Evolutionary conservation across 768 basidiomycete species (phyloP).

Genomic region (Suillus ampliporus): DNA sequence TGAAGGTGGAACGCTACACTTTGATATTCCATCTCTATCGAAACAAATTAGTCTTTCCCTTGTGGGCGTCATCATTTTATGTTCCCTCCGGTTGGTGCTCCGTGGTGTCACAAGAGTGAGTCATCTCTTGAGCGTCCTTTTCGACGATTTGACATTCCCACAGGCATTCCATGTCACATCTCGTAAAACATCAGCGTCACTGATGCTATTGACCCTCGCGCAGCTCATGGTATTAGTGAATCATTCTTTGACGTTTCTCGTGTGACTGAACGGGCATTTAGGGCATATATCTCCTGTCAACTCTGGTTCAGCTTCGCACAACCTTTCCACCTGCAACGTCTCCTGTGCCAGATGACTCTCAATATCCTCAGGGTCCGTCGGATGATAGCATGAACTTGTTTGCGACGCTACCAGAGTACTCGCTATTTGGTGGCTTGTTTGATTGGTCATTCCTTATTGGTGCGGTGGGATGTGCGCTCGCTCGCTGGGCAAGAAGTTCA

Average conservation of each 20-base stretch:
- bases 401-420: conserved; percentile 72
- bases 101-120: conserved; percentile 66
- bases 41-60: conserved; percentile 68
- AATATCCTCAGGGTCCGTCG: conserved; percentile 11
- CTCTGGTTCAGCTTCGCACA: conserved; percentile 80
- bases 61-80: conserved; percentile 78
- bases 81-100: conserved; percentile 73
- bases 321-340: conserved; percentile 69
- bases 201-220: conserved; percentile 78
- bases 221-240: conserved; percentile 72
- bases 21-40: conserved; percentile 48
- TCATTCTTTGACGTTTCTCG: conserved; percentile 7
- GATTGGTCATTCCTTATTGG: conserved; percentile 73
- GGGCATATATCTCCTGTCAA: conserved; percentile 86
- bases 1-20: conserved; percentile 29
- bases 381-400: conserved; percentile 57
- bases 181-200: conserved; percentile 70
- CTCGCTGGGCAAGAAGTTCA: conserved; percentile 59
- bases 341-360: conserved; percentile 18
- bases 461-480: conserved; percentile 51
- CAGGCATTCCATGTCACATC: conserved; percentile 70
- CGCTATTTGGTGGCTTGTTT: conserved; percentile 75
- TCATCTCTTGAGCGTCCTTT: conserved; percentile 11
- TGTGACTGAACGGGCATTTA: conserved; percentile 29
- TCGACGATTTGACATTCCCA: not conserved